Base-by-base conservation (phyloP, 192 early-diverging fungal species). In the Pilaira anomala region DNA sequence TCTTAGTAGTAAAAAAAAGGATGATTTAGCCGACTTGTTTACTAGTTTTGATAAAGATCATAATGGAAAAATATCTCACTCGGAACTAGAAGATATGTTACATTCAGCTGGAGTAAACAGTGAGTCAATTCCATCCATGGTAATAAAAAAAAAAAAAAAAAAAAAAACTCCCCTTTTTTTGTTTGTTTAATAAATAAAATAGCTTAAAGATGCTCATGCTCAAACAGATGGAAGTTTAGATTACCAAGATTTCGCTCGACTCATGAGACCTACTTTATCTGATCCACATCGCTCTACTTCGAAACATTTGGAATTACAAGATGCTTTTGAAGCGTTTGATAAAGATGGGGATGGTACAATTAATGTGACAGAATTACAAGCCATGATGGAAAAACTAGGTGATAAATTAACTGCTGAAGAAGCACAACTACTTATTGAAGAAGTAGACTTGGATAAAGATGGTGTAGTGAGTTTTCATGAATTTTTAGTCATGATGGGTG, bases 201-300 rank as follows among this genome's bases (percentile, higher is more conserved):
- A 36, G 33, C 33, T 36, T 36, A 36, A 36, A 36, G 33, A 36
- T 36, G 33, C 33, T 6, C 22, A 18, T 40, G 21, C 51, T 16
- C 81, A 88, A 56, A 79, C 89, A 54, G 84, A 86, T 14, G 76
- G 52, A 36, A 55, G 75, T 28, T 75, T 90, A 30, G 76, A 71
- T 30, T 78, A 79, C 62, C 76, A 86, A 5, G 79, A 85, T 65
- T 90, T 89, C 69, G 73, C 75, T 44, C 40, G 62, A 18, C 76
- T 89, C 29, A 87, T 88, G 87, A 49, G 51, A 48, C 65, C 74
- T 3, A 70, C 74, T 2, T 56, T 71, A n/a, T 45, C 46, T 9
- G 51, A 53, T 1, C 67, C 56, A 7, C 9, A 26, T 13, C 51
- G 45, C 9, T 16, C 42, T 7, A 63, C 28, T 2, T 58, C 28